Base-by-base conservation (phyloP, 1,284 basidiomycete genomes). In the Ustilago trichophora region DNA sequence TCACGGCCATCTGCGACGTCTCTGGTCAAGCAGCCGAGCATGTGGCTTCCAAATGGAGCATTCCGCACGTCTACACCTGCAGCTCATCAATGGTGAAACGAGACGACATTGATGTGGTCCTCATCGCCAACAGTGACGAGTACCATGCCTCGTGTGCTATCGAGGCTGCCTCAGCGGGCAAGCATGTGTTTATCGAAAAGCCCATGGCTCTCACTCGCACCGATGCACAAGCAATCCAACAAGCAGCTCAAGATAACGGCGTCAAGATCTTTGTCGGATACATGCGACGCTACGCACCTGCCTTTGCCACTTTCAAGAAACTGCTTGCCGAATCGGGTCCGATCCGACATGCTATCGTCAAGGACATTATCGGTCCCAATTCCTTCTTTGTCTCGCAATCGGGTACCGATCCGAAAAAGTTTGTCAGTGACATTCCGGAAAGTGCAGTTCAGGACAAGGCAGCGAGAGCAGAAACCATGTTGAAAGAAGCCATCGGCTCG, bases 301-400 rank as follows among this genome's bases (percentile, higher is more conserved):
- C 83, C 3, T 82, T 81, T 42, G 40, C 74, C 22, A 66, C 76
- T 11, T 74, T 83, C 36, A 82, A 81, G 51, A 67, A 83, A 45
- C 67, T 77, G n/a, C 73, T 84, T n/a, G 51, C 72, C 13, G 57
- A 79, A 51, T 33, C 56, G 32, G 55, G 78, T 59, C 60, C 69
- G 3, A 82, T 84, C 35, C 76, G 78, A 31, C 82, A 82, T 73
- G 72, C 79, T 4, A 69, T 80, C 32, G 82, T 84, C 15, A 75
- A 83, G 40, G 84, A 84, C 52, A 82, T 84, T 26, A 82, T 84
- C 44, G 84, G 84, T 10, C 71, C 78, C 40, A 84, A 84, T 68
- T 47, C 59, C 11, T 78, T 80, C 60, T 84, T 84, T 54, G 82
- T 81, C 15, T 50, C 66, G 0, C 78, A 83, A 47, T 75, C 75